Percentiles rank a stretch among this genome's conserved stretches.
These are phyloP conservation scores for Cercospora sesami DNA, from an alignment of 2,329 filamentous ascomycete genomes.

Conservation along the genomic window DNA sequence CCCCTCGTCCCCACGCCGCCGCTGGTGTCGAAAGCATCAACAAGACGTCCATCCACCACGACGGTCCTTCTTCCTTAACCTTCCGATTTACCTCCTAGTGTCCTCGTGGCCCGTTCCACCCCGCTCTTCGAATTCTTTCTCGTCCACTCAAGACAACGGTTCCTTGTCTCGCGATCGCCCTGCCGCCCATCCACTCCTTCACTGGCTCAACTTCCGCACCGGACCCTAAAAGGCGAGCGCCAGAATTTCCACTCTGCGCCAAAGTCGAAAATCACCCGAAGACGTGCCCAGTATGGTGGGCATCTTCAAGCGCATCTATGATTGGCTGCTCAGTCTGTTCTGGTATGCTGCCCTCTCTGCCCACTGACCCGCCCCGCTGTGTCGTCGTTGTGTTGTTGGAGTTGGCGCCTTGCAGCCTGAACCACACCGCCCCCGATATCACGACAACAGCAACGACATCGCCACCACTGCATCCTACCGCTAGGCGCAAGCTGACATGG, in stretches of 20 bases:
- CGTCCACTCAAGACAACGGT: slow-evolving; percentile 20
- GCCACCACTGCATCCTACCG: slow-evolving; percentile 23
- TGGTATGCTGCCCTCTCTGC: slow-evolving; percentile 62
- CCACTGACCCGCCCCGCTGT: neutral
- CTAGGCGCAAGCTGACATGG: slow-evolving; percentile 24
- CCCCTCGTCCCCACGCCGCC: neutral
- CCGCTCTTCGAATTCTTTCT: slow-evolving; percentile 17
- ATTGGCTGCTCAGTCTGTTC: slow-evolving; percentile 96
- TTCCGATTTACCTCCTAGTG: slow-evolving; percentile 3
- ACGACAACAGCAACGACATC: slow-evolving; percentile 17
- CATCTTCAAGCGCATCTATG: slow-evolving; percentile 91
- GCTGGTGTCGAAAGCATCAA: neutral
- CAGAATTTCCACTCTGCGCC: slow-evolving; percentile 9
- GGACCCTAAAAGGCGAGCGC: slow-evolving; percentile 13
- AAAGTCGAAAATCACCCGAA: slow-evolving; percentile 4
- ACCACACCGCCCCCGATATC: slow-evolving; percentile 18
- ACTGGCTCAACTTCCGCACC: slow-evolving; percentile 11
- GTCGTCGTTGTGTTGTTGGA: slow-evolving; percentile 1
- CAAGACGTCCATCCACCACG: neutral
- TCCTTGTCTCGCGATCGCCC: slow-evolving; percentile 19
- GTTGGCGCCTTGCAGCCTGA: slow-evolving; percentile 27
- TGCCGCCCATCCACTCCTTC: slow-evolving; percentile 21
- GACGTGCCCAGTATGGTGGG: slow-evolving; percentile 67
- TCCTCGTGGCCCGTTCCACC: slow-evolving; percentile 14
- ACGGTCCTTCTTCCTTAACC: slow-evolving; percentile 1